Conservation (phyloP, 2,329 filamentous ascomycete genomes). For the Penicillium rolfsii region DNA sequence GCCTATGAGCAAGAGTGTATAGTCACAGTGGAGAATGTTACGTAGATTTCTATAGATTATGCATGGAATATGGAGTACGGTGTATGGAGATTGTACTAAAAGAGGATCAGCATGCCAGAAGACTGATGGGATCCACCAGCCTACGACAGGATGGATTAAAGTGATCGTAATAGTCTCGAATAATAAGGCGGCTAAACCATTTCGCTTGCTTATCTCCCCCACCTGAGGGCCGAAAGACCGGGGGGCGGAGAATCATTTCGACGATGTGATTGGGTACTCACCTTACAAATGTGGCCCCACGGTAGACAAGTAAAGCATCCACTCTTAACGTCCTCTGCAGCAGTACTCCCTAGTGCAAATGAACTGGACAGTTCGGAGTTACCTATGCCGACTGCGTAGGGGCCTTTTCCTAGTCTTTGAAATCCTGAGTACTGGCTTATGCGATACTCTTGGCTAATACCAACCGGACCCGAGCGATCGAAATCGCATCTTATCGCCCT, state of each 20-base stretch:
- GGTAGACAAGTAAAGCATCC: not conserved
- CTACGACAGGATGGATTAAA: not conserved
- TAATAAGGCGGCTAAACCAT: constrained; percentile 1
- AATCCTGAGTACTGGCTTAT: constrained; percentile 11
- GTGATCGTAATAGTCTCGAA: not conserved
- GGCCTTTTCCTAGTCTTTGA: not conserved
- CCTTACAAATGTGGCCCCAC: not conserved
- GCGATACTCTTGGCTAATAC: constrained; percentile 26
- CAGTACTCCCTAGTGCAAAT: not conserved
- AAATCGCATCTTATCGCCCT: constrained; percentile 13
- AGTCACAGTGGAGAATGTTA: not conserved
- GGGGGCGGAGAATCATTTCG: not conserved
- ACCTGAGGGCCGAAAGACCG: not conserved
- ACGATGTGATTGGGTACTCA: not conserved
- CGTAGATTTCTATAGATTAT: not conserved
- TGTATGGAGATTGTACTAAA: no score
- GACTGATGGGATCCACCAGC: not conserved
- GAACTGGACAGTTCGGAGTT: not conserved
- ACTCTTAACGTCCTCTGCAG: not conserved
- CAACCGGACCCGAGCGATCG: constrained; percentile 2
- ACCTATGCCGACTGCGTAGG: not conserved
- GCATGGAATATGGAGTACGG: no score
- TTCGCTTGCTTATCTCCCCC: constrained; percentile 9
- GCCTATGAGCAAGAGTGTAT: not conserved
- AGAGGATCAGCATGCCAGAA: not conserved